Evolutionary conservation across 495 filamentous ascomycete genomes (phyloP), one percentile per base, ranked within the genome.

Genomic region (Cercophora newfieldiana): DNA sequence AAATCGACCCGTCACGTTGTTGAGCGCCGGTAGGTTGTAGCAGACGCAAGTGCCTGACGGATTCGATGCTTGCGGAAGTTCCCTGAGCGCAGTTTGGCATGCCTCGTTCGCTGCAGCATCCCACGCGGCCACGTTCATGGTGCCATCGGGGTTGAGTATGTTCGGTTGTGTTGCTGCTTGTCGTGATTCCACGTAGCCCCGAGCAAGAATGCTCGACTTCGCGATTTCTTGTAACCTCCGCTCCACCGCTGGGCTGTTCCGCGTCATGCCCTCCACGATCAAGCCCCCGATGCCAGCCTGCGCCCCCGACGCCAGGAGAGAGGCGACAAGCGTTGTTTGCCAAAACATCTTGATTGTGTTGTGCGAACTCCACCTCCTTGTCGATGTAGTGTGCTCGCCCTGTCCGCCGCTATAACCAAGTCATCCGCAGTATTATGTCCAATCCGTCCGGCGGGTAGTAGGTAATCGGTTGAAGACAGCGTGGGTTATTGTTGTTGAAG

Each of bases 1-100:
- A 71, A 94, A 93, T 1, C 86, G 78, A 10, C 90, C 90, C 7
- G 82, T 86, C 1, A 67, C 70, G 71, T 82, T 87, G 74, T 91
- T 80, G 53, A 90, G 79, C 24, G 80, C 81, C 19, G 85, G 86
- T 3, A 94, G 69, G 68, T 93, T 94, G 74, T 92, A 94, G 82
- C 90, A 94, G 30, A 89, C 83, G n/a, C 86, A 86, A n/a, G 91
- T 80, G 16, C 90, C 91, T 1, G 89, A 86, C 3, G 89, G 87
- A 59, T 91, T 92, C 4, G 81, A 80, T 12, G 85, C 83, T 0
- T 76, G 73, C 10, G 77, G 71, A n/a, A 89, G 76, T 14, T 68
- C 64, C 4, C 69, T 67, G 12, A 90, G 72, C 1, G 82, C 74
- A 21, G 75, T 74, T 58, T 68, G 71, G 74, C 88, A 90, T 7